Percentiles rank a stretch among this genome's conserved stretches.
These are phyloP conservation scores for Heliamphora exappendiculata DNA, from an alignment of 148 eudicot species.

Conservation along the genomic window DNA sequence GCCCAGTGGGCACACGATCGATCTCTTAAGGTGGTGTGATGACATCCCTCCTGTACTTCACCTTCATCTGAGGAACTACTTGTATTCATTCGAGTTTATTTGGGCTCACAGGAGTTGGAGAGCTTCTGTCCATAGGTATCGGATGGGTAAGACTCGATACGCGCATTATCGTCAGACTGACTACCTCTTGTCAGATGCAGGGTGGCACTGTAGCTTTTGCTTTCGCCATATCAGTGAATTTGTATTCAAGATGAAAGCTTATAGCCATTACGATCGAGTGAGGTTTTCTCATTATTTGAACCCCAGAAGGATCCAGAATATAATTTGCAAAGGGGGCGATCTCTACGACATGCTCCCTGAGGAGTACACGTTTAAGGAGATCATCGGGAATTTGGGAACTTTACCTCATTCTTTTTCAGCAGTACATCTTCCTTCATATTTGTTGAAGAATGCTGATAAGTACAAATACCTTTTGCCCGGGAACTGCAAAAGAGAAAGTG, in stretches of 20 bases:
- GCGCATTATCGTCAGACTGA: constrained; percentile 51
- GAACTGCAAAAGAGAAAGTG: constrained; percentile 42
- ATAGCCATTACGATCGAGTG: constrained; percentile 47
- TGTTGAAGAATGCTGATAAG: constrained; percentile 39
- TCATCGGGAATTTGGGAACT: constrained; percentile 45
- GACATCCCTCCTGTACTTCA: constrained; percentile 35
- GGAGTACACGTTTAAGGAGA: constrained; percentile 50
- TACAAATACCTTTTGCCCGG: constrained; percentile 54
- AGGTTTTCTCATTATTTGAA: constrained; percentile 42
- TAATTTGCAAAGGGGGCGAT: constrained; percentile 44
- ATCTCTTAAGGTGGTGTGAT: constrained; percentile 60
- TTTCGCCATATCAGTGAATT: constrained; percentile 42
- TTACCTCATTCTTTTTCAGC: constrained; percentile 46
- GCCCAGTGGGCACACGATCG: constrained; percentile 46
- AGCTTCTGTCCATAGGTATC: constrained; percentile 47
- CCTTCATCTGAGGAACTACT: constrained; percentile 39
- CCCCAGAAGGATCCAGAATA: constrained; percentile 40
- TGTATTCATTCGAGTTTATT: constrained; percentile 51
- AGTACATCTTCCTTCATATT: constrained; percentile 40
- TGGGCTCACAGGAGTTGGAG: constrained; percentile 46
- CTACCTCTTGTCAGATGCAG: constrained; percentile 40
- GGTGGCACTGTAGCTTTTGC: constrained; percentile 70
- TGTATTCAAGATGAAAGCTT: constrained; percentile 58
- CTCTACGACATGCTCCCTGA: constrained; percentile 55
- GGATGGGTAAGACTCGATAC: constrained; percentile 37